A percentile compares a stretch with the other conserved stretches of the same genome.
These are phyloP conservation scores for Neofusicoccum kwambonambiense DNA, from an alignment of 2,329 filamentous ascomycete species.

Conservation along the genomic window DNA sequence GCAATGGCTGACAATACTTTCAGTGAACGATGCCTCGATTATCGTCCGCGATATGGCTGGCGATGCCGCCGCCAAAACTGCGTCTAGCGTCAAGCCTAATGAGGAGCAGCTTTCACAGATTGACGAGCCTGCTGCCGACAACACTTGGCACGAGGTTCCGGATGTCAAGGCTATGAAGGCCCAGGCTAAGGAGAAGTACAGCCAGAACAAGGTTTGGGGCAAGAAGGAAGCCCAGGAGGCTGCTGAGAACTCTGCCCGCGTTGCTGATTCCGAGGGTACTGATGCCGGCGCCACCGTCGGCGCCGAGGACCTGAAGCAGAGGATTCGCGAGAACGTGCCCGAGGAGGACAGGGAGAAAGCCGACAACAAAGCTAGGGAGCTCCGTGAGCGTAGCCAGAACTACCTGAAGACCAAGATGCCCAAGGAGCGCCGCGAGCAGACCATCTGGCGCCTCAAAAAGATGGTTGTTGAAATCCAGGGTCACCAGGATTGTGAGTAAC, in stretches of 20 bases:
- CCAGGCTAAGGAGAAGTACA: slow-evolving; percentile 62
- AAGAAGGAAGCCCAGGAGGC: slow-evolving; percentile 62
- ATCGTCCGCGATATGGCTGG: slow-evolving; percentile 88
- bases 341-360: slow-evolving; percentile 51
- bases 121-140: slow-evolving; percentile 81
- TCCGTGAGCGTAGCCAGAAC: slow-evolving; percentile 57
- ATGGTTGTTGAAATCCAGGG: slow-evolving; percentile 96
- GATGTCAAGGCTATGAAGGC: slow-evolving; percentile 69
- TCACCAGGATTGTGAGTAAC: slow-evolving; percentile 73
- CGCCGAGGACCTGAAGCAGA: slow-evolving; percentile 52
- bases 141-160: slow-evolving; percentile 89
- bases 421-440: slow-evolving; percentile 87
- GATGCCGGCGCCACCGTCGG: slow-evolving; percentile 46
- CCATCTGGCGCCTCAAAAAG: slow-evolving; percentile 92
- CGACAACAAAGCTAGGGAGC: slow-evolving; percentile 35
- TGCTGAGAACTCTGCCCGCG: slow-evolving; percentile 56
- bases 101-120: slow-evolving; percentile 75
- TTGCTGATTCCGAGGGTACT: slow-evolving; percentile 55
- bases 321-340: slow-evolving; percentile 61
- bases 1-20: slow-evolving; percentile 21
- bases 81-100: slow-evolving; percentile 70
- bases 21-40: slow-evolving; percentile 74
- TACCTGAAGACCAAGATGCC: slow-evolving; percentile 88
- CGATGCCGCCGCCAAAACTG: slow-evolving; percentile 80
- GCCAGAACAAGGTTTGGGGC: slow-evolving; percentile 55